A percentile compares a stretch with the other conserved stretches of the same genome.
phyloP scores from a whole-genome alignment of 768 basidiomycete species.

The Pleurotus eryngii region DNA sequence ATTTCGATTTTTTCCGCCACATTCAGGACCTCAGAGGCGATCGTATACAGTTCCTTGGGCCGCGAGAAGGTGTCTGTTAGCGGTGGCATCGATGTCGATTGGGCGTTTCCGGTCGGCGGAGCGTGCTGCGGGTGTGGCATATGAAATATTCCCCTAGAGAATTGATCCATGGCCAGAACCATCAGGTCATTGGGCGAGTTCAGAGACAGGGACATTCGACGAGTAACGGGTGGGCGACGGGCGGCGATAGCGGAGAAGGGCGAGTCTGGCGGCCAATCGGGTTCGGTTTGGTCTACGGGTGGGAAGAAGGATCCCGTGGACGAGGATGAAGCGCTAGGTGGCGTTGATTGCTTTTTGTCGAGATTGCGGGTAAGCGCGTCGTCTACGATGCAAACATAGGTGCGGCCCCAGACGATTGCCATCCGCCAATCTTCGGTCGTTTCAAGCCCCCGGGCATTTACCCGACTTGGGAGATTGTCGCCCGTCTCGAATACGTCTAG shows the following conservation, averaged over 20 bases:
- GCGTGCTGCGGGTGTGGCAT: constrained; percentile 53
- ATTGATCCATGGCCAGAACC: constrained; percentile 64
- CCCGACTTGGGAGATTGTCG: constrained; percentile 53
- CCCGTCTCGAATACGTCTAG: constrained; percentile 71
- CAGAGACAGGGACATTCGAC: constrained; percentile 41
- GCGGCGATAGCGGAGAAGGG: constrained; percentile 48
- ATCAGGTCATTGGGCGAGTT: constrained; percentile 49
- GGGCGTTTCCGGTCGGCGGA: background rate
- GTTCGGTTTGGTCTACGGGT: constrained; percentile 31
- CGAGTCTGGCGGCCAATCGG: constrained; percentile 48
- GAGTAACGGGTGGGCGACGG: constrained; percentile 47
- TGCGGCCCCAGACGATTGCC: constrained; percentile 65
- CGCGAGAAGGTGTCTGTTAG: constrained; percentile 43
- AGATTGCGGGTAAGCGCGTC: constrained; percentile 37
- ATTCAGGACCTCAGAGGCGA: constrained; percentile 58
- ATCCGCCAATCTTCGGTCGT: constrained; percentile 63
- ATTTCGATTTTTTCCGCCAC: constrained; percentile 53
- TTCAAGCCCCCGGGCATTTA: constrained; percentile 26
- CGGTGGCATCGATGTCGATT: constrained; percentile 11
- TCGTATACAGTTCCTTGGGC: constrained; percentile 56
- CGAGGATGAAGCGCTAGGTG: background rate
- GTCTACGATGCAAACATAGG: constrained; percentile 58
- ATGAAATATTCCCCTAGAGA: constrained; percentile 65
- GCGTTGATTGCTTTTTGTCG: constrained; percentile 10
- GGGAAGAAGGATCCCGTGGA: constrained; percentile 1